phyloP scores from a whole-genome alignment of 2,329 filamentous ascomycete species.

The Cordyceps cateniannulata region DNA sequence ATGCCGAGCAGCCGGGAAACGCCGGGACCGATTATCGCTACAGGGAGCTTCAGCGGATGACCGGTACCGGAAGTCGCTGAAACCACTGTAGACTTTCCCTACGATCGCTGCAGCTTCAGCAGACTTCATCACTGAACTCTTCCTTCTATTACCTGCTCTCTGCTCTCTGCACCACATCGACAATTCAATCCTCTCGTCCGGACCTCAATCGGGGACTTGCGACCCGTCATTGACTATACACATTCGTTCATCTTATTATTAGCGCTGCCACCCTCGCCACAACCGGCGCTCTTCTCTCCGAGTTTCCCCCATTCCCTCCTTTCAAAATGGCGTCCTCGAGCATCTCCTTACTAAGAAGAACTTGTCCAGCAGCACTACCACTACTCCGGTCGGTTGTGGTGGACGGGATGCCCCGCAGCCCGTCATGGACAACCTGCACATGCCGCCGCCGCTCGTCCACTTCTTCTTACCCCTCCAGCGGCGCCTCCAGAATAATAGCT shows the following conservation, averaged over 20 bases:
- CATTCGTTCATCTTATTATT: background rate
- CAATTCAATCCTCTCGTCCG: background rate
- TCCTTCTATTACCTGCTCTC: background rate
- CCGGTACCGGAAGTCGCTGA: slow-evolving; percentile 9
- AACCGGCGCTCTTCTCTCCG: background rate
- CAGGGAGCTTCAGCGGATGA: background rate
- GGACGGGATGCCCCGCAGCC: slow-evolving; percentile 12
- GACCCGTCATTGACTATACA: background rate
- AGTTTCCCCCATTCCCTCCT: background rate
- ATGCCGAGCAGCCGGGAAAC: slow-evolving; percentile 11
- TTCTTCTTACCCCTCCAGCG: slow-evolving; percentile 11
- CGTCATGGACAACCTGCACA: slow-evolving; percentile 6
- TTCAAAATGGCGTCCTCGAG: background rate
- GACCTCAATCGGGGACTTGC: background rate
- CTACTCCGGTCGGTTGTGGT: slow-evolving; percentile 11
- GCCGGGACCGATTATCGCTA: background rate
- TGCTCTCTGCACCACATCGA: background rate
- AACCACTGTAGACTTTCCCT: background rate
- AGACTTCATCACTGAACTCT: background rate
- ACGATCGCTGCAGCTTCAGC: background rate
- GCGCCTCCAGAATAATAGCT: slow-evolving; percentile 10
- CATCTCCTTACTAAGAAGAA: slow-evolving; percentile 8
- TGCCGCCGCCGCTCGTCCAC: background rate
- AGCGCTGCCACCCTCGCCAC: background rate
- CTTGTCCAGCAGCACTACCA: too few relatives aligned